phyloP scores from a whole-genome alignment of 2,329 filamentous ascomycete genomes.

The Proliferodiscus dingleyae region DNA sequence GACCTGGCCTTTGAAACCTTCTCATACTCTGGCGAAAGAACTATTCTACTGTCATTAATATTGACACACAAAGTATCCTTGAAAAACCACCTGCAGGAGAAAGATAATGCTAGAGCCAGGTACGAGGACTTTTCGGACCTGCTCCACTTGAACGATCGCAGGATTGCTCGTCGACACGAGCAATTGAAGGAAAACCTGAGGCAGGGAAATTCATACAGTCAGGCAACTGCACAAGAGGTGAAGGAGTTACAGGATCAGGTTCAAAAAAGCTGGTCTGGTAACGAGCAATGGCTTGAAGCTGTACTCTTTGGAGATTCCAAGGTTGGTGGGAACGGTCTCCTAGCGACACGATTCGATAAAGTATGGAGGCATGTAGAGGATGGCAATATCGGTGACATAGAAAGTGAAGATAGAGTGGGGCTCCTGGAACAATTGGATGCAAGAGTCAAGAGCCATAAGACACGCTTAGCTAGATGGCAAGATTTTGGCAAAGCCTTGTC shows the following conservation, averaged over 20 bases:
- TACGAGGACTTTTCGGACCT: slow-evolving; percentile 62
- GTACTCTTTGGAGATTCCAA: slow-evolving; percentile 63
- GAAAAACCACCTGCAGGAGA: slow-evolving; percentile 51
- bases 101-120: slow-evolving; percentile 51
- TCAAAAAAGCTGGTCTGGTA: slow-evolving; percentile 73
- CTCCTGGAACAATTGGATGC: slow-evolving; percentile 67
- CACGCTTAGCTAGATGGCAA: slow-evolving; percentile 69
- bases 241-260: slow-evolving; percentile 54
- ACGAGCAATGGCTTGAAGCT: slow-evolving; percentile 66
- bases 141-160: slow-evolving; percentile 57
- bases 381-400: slow-evolving; percentile 52
- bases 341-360: slow-evolving; percentile 62
- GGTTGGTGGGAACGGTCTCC: slow-evolving; percentile 53
- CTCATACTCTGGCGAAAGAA: slow-evolving; percentile 51
- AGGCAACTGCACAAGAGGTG: slow-evolving; percentile 25
- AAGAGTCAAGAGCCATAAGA: slow-evolving; percentile 61
- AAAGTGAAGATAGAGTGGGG: slow-evolving; percentile 42
- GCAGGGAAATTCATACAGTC: slow-evolving; percentile 23
- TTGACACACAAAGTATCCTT: slow-evolving; percentile 70
- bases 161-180: slow-evolving; percentile 51
- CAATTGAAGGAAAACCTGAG: slow-evolving; percentile 33
- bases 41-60: slow-evolving; percentile 58
- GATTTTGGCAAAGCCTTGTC: slow-evolving; percentile 47
- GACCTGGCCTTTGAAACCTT: slow-evolving; percentile 54
- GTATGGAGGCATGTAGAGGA: slow-evolving; percentile 66